phyloP scores from a whole-genome alignment of 2,329 filamentous ascomycete species.

The Dactylellina cionopaga region DNA sequence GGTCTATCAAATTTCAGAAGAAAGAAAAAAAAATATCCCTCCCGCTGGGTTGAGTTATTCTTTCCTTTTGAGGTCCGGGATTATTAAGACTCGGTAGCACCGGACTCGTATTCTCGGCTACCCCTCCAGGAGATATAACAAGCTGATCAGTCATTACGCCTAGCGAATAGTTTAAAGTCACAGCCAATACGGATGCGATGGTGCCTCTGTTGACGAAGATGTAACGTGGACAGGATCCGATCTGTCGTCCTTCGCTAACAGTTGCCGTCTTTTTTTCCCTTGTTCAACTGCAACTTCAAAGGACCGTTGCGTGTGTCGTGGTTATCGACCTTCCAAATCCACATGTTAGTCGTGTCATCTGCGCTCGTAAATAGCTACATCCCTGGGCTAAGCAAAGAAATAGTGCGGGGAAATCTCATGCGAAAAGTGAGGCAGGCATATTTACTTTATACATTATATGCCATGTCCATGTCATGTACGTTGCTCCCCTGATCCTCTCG shows the following conservation, averaged over 20 bases:
- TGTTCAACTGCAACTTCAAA: background rate
- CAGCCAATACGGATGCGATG: background rate
- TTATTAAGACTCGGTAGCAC: slow-evolving; percentile 1
- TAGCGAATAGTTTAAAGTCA: slow-evolving; percentile 10
- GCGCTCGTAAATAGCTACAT: slow-evolving; percentile 9
- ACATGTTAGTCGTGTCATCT: slow-evolving; percentile 25
- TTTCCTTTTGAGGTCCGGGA: background rate
- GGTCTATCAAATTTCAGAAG: too few species aligned
- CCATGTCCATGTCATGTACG: slow-evolving; percentile 20
- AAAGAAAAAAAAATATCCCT: too few species aligned
- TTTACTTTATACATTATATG: background rate
- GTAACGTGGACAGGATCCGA: slow-evolving; percentile 8
- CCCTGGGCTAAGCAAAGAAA: background rate
- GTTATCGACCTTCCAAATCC: slow-evolving; percentile 45
- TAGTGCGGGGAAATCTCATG: slow-evolving; percentile 30
- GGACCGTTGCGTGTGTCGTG: slow-evolving; percentile 12
- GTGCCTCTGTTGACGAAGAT: slow-evolving; percentile 1
- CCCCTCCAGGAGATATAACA: slow-evolving; percentile 5
- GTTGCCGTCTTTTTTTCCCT: slow-evolving; percentile 15
- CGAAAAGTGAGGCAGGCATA: too few species aligned
- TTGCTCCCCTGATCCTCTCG: slow-evolving; percentile 19
- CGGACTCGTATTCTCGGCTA: slow-evolving; percentile 8
- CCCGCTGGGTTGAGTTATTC: background rate
- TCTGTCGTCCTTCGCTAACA: background rate
- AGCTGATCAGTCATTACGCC: slow-evolving; percentile 4